Evolutionary conservation across 2,329 filamentous ascomycete species (phyloP).

Genomic region (Dactylella cylindrospora): DNA sequence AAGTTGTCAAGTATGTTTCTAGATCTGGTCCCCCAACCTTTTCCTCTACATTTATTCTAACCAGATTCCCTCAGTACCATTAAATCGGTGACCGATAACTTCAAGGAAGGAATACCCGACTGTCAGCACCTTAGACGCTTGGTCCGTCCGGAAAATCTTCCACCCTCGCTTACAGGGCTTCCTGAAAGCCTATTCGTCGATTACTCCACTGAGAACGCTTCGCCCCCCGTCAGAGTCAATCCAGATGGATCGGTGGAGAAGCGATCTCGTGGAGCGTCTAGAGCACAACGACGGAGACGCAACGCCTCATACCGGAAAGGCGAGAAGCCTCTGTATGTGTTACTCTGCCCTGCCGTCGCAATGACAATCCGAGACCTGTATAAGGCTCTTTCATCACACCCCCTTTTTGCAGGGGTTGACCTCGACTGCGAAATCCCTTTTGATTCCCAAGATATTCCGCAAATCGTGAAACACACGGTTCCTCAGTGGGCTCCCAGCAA

Average conservation of each 20-base stretch:
- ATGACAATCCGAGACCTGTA: conserved; percentile 61
- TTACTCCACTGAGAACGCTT: conserved; percentile 44
- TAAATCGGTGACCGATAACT: conserved; percentile 38
- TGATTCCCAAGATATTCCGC: conserved; percentile 56
- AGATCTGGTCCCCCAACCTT: conserved; percentile 32
- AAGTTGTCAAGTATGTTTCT: conserved; percentile 67
- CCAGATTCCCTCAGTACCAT: conserved; percentile 20
- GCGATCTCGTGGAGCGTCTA: conserved; percentile 29
- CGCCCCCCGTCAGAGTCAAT: conserved; percentile 40
- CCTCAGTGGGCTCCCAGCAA: conserved; percentile 74
- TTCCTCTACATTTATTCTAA: conserved; percentile 9
- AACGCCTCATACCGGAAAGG: conserved; percentile 42
- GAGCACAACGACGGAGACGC: conserved; percentile 28
- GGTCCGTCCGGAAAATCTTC: conserved; percentile 64
- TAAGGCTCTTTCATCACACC: conserved; percentile 52
- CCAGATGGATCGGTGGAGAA: conserved; percentile 53
- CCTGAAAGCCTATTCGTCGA: conserved; percentile 50
- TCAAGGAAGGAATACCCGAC: conserved; percentile 49
- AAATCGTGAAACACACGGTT: conserved; percentile 65
- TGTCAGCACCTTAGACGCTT: conserved; percentile 59
- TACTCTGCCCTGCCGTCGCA: conserved; percentile 57
- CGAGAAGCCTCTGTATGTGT: conserved; percentile 55
- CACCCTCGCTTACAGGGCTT: conserved; percentile 50
- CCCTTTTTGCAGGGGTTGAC: conserved; percentile 53
- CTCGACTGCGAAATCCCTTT: conserved; percentile 41